phyloP scores from a whole-genome alignment of 192 early-diverging fungal species.

The Borealophlyctis nickersoniae region DNA sequence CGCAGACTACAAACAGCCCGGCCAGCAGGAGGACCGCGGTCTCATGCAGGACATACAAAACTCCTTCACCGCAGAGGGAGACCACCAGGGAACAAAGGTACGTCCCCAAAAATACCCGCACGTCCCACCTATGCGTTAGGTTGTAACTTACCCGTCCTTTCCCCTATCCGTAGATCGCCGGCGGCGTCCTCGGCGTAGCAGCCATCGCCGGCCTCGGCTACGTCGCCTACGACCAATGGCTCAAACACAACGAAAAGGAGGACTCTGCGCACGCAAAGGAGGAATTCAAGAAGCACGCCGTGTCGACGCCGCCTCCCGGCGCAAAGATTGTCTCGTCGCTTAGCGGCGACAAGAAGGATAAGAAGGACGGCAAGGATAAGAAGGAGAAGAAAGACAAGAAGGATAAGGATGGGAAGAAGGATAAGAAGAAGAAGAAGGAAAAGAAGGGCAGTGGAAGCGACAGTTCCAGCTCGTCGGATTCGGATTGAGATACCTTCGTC shows the following conservation, averaged over 20 bases:
- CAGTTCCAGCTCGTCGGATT: not conserved
- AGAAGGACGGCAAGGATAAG: not conserved
- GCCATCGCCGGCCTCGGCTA: not conserved
- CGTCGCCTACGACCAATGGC: not conserved
- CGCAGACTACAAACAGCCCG: no score
- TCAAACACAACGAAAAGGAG: not conserved
- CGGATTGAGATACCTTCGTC: not conserved
- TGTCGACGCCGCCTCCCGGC: not conserved
- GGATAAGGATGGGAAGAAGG: not conserved
- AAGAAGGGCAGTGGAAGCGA: not conserved
- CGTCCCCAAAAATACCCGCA: not conserved
- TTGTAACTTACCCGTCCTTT: not conserved
- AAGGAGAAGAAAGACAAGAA: not conserved
- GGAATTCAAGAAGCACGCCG: not conserved
- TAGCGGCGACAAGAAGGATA: not conserved
- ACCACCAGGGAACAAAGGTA: not conserved
- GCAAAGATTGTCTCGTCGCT: not conserved
- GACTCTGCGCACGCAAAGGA: not conserved
- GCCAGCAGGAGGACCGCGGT: not conserved
- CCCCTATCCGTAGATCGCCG: not conserved
- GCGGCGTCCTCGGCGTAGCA: not conserved
- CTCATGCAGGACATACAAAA: not conserved
- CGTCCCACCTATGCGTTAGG: not conserved
- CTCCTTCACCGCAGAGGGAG: not conserved
- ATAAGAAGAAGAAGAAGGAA: not conserved